Base-by-base conservation (phyloP, 768 basidiomycete species). In the Cytidiella melzeri region DNA sequence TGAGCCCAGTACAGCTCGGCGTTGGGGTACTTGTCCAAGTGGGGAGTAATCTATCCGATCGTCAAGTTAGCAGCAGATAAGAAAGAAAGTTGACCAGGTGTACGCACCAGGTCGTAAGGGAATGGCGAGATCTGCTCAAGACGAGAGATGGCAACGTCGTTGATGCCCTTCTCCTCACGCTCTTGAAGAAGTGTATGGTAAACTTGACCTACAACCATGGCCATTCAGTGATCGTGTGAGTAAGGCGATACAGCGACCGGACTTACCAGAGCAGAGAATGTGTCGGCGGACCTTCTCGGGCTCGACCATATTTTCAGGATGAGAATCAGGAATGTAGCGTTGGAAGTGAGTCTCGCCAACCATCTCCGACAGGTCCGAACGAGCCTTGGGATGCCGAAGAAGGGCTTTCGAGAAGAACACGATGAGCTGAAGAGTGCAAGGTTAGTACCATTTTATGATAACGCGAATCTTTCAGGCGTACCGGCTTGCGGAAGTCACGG, bases 401-500 rank as follows among this genome's bases (percentile, higher is more conserved):
- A 99, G 78, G 55, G 80, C 86, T 74, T 99, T 99, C 21, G 94
- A 96, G 82, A 96, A 98, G 84, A 98, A 96, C 54, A 90, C 40
- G 60, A 99, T 83, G 53, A 99, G 79, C 84, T 92, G 51, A 5
- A 20, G 24, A 47, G 2, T 36, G 11, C 47, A 11, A 43, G 19
- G 38, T 37, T 21, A 51, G 44, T 48, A 18, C 41, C 20, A 42
- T 6, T 50, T 37, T 21, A 38, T 45, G 23, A 28, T 4, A 6
- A 23, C 34, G 41, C 28, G n/a, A 52, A 9, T 39, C 34, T 19
- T n/a, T 10, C 20, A 19, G 27, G 13, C 79, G 47, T 61, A 90
- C 86, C 40, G 95, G 95, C 73, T 97, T 98, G 61, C 95, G 84
- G 87, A 92, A 98, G 65, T 97, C 96, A 58, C 96, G 91, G 68